Conservation (phyloP, 2,329 filamentous ascomycete species). For the Scolecobasidium constrictum region DNA sequence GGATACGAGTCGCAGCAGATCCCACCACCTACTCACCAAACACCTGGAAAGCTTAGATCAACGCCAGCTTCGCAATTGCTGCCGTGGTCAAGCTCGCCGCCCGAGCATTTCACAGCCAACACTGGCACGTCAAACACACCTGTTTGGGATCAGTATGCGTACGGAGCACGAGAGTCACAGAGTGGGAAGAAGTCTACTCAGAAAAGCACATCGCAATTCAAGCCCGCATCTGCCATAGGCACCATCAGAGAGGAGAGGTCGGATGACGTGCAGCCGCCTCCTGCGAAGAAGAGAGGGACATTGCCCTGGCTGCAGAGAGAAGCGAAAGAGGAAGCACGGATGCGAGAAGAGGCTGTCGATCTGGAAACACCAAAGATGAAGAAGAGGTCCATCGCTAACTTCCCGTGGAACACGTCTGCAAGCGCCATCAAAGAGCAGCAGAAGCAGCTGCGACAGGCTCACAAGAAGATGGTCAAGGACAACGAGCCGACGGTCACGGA, state of each 20-base stretch:
- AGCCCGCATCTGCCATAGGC: slow-evolving; percentile 25
- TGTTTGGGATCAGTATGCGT: slow-evolving; percentile 11
- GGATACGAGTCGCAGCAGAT: not conserved
- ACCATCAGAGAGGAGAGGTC: slow-evolving; percentile 19
- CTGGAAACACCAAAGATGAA: slow-evolving; percentile 23
- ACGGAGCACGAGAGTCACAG: slow-evolving; percentile 1
- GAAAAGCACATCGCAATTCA: not conserved
- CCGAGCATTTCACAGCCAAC: slow-evolving; percentile 29
- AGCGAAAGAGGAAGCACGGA: slow-evolving; percentile 25
- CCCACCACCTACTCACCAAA: not conserved
- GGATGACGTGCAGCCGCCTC: slow-evolving; percentile 22
- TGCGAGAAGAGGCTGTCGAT: slow-evolving; percentile 17
- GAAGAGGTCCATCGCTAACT: slow-evolving; percentile 25
- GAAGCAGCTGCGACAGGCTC: slow-evolving; percentile 57
- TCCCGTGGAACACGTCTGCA: slow-evolving; percentile 62
- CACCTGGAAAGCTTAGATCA: not conserved
- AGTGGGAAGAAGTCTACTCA: not conserved
- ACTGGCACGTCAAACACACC: slow-evolving; percentile 13
- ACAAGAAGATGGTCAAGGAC: slow-evolving; percentile 33
- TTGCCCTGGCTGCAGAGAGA: slow-evolving; percentile 48
- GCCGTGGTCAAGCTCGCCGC: slow-evolving; percentile 20
- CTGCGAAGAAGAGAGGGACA: slow-evolving; percentile 46
- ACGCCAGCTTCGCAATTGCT: not conserved
- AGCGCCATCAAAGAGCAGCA: slow-evolving; percentile 69
- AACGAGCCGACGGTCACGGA: slow-evolving; percentile 25